Evolutionary conservation across 805 yeast species (phyloP).

Genomic region (Yamadazyma takamatsuzukensis): DNA sequence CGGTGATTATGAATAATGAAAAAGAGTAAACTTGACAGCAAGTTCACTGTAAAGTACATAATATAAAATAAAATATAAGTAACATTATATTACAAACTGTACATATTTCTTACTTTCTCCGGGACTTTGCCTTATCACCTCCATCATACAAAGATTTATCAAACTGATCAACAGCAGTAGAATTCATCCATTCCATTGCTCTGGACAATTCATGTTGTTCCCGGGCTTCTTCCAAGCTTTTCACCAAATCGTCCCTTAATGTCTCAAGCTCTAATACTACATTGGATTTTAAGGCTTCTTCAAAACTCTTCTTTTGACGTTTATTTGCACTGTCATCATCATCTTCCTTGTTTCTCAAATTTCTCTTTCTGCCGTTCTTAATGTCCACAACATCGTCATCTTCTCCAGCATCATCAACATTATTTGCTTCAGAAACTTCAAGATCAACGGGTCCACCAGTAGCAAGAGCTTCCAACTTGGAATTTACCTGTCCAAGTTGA

Average conservation of each 20-base stretch:
- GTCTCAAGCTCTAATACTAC: conserved; percentile 21
- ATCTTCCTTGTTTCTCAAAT: conserved; percentile 25
- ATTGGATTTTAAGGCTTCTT: conserved; percentile 28
- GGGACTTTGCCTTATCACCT: conserved; percentile 28
- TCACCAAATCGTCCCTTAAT: conserved; percentile 22
- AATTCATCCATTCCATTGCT: conserved; percentile 61
- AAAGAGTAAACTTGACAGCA: too few relatives aligned
- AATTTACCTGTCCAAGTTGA: conserved; percentile 33
- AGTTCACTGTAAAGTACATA: too few relatives aligned
- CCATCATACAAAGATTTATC: conserved; percentile 60
- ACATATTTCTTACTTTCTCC: conserved; percentile 9
- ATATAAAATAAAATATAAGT: too few relatives aligned
- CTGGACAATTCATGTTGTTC: conserved; percentile 41
- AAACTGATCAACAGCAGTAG: conserved; percentile 47
- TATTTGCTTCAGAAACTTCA: conserved; percentile 10
- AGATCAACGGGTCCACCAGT: too few relatives aligned
- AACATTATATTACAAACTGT: conserved; percentile 3
- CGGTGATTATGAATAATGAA: background rate
- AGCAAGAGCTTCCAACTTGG: conserved; percentile 14
- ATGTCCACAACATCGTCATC: conserved; percentile 30
- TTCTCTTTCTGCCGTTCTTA: conserved; percentile 21
- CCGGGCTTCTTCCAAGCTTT: conserved; percentile 27
- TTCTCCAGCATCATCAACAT: conserved; percentile 25
- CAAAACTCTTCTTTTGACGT: conserved; percentile 30
- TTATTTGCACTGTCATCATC: conserved; percentile 32